phyloP scores from a whole-genome alignment of 2,329 filamentous ascomycete genomes.

The Huntiella bhutanensis region DNA sequence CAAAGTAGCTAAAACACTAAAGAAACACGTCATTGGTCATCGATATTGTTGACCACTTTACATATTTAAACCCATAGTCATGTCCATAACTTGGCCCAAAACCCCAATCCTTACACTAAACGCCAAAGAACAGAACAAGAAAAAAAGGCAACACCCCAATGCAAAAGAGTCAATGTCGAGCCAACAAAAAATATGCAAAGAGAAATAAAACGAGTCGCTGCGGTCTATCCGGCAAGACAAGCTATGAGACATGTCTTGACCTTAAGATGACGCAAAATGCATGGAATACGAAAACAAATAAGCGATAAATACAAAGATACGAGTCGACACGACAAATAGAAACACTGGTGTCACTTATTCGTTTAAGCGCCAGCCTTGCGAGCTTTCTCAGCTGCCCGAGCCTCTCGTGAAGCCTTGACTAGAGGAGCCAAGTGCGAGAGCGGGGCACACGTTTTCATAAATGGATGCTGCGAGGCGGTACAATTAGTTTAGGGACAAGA shows the following conservation, averaged over 20 bases:
- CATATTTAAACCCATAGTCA: not conserved
- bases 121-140: too few species aligned
- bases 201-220: too few species aligned
- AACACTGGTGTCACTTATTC: too few species aligned
- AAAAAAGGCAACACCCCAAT: too few species aligned
- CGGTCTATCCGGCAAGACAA: too few species aligned
- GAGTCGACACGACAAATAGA: too few species aligned
- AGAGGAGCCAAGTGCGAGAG: conserved; percentile 64
- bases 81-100: not conserved
- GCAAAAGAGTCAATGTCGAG: too few species aligned
- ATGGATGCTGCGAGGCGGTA: conserved; percentile 42
- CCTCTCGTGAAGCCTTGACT: conserved; percentile 68
- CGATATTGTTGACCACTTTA: not conserved
- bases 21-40: not conserved
- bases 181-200: too few species aligned
- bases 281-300: not conserved
- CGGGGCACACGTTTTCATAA: conserved; percentile 60
- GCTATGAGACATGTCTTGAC: too few species aligned
- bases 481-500: not conserved
- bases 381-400: conserved; percentile 68
- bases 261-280: too few species aligned
- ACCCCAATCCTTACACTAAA: too few species aligned
- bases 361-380: conserved; percentile 30
- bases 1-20: not conserved
- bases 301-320: not conserved